Conservation (phyloP, 495 filamentous ascomycete genomes). For the Apiosordaria backusii region DNA sequence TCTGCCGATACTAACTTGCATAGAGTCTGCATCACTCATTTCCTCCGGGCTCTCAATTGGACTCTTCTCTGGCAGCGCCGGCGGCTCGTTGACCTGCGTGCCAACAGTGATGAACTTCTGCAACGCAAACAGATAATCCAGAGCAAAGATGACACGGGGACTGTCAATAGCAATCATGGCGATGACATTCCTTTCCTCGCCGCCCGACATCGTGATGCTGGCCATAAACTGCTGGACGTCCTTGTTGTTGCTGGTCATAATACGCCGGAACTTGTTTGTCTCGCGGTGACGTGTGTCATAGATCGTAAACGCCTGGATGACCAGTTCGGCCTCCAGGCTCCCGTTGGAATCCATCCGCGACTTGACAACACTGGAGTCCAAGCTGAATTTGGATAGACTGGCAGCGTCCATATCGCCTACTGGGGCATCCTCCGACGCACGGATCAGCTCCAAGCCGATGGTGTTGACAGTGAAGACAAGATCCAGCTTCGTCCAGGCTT, state of each 20-base stretch:
- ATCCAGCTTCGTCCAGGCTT: constrained; percentile 90
- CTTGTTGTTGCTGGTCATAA: constrained; percentile 95
- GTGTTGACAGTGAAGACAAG: constrained; percentile 86
- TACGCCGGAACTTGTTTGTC: constrained; percentile 93
- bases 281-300: constrained; percentile 80
- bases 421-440: constrained; percentile 67
- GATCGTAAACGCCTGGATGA: constrained; percentile 93
- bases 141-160: constrained; percentile 86
- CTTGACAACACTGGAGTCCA: constrained; percentile 89
- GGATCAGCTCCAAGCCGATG: constrained; percentile 82
- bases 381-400: constrained; percentile 86
- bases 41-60: constrained; percentile 58
- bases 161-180: constrained; percentile 95
- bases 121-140: constrained; percentile 91
- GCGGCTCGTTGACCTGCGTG: constrained; percentile 56
- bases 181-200: constrained; percentile 76
- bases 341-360: constrained; percentile 92
- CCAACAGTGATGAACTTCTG: constrained; percentile 73
- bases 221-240: constrained; percentile 98
- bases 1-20: constrained; percentile 34
- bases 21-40: constrained; percentile 53
- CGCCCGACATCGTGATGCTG: constrained; percentile 86
- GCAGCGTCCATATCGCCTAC: constrained; percentile 73
- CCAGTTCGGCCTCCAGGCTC: constrained; percentile 85
- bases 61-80: constrained; percentile 49